Base-by-base conservation (phyloP, 306 rosid genomes). In the Adenanthera pavonina region DNA sequence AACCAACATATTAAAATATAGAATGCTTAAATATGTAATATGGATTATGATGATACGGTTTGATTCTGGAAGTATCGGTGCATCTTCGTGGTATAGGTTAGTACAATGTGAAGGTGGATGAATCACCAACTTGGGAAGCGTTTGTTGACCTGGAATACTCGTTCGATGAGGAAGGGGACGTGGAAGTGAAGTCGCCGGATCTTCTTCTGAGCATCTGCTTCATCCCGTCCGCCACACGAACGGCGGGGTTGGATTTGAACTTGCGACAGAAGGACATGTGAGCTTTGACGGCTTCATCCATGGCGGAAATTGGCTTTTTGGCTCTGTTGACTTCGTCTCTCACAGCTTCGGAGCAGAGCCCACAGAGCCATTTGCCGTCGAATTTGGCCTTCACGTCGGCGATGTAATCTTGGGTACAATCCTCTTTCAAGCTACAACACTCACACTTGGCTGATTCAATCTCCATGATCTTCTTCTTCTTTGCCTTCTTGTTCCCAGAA, bases 341-440 rank as follows among this genome's bases (percentile, higher is more conserved):
- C 0, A 95, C 99, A 12, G 97, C 99, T 81, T 95, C 97, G 53
- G 97, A 92, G 83, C 99, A 95, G 81, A 95, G 75, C 83, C 99
- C 99, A 89, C 99, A 95, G 1, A 95, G 84, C 97, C 97, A 95
- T 90, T 91, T 93, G 0, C 91, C 95, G 36, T 91, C 91, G 40
- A 95, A 95, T 53, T 89, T 91, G 6, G 89, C 86, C 90, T 91
- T 91, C 52, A 93, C 94, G 9, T 89, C 89, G 0, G 52, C 82
- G 65, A 93, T 95, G 54, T 95, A 93, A 70, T 85, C 92, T 78
- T 87, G 90, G 35, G 97, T 95, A 83, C 97, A 95, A 38, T 93
- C 97, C 77, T 95, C 99, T 89, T 93, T 92, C 40, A 92, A 84
- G 4, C 94, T 97, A 88, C 97, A 95, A 43, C 99, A 95, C 82